These are phyloP conservation scores for Rubus idaeus DNA, from an alignment of 306 rosid species.

Conservation along the genomic window DNA sequence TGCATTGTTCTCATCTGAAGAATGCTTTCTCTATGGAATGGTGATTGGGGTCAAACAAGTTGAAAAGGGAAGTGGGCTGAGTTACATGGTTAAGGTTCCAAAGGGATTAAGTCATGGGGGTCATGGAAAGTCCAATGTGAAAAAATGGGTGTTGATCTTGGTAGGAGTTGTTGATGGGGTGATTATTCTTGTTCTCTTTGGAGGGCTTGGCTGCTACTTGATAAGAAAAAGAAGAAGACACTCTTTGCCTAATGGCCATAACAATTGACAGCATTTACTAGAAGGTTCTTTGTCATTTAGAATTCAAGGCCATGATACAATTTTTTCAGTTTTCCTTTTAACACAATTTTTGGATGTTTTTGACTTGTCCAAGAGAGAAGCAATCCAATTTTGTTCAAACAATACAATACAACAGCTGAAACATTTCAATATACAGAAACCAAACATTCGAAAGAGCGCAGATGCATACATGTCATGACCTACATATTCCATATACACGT, in stretches of 20 bases:
- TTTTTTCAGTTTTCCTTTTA: not conserved
- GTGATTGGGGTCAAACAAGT: slow-evolving; percentile 74
- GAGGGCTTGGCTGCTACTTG: slow-evolving; percentile 65
- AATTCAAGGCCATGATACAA: not conserved
- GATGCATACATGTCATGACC: not conserved
- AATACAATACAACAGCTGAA: not conserved
- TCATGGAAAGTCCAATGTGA: slow-evolving; percentile 44
- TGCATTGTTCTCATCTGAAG: slow-evolving; percentile 44
- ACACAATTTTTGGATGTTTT: slow-evolving; percentile 41
- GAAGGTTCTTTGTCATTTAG: not conserved
- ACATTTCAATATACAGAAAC: not conserved
- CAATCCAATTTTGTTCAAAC: slow-evolving; percentile 6
- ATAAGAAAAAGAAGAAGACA: slow-evolving; percentile 42
- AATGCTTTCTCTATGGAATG: slow-evolving; percentile 56
- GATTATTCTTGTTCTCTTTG: slow-evolving; percentile 60
- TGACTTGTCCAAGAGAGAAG: slow-evolving; percentile 6
- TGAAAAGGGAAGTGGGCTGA: slow-evolving; percentile 43
- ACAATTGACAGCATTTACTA: slow-evolving; percentile 31
- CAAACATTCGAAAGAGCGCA: not conserved
- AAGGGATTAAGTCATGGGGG: slow-evolving; percentile 41
- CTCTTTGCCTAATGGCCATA: slow-evolving; percentile 26
- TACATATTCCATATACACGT: not conserved
- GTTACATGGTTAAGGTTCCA: slow-evolving; percentile 73
- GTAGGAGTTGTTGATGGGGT: slow-evolving; percentile 80
- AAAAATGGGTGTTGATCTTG: slow-evolving; percentile 67